Evolutionary conservation across 2,329 filamentous ascomycete species (phyloP), one percentile per base, ranked within the genome.

Genomic region (Alternaria sp.): DNA sequence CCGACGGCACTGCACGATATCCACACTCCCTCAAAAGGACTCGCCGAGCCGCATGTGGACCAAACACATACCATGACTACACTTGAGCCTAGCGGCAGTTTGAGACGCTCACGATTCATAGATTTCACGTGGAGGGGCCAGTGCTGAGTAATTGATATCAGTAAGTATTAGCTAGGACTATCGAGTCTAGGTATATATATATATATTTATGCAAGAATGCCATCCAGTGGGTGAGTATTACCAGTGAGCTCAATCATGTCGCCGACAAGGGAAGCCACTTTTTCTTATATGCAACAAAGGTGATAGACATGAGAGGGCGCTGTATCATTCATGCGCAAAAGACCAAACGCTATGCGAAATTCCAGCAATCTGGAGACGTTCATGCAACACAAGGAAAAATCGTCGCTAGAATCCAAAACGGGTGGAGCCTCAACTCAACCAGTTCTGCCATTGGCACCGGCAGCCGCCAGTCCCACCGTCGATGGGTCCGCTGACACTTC

Each of bases 391-490:
- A 52, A 62, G 27, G 41, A 62, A 64, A 64, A 43, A 27, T 22
- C 14, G 16, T 30, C 9, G 6, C 10, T 43, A 18, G 20, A 16
- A 14, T 30, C 40, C 40, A 41, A 34, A 46, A 22, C 12, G n/a
- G n/a, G 46, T 52, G 48, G 54, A 36, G 18, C 48, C 36, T 56
- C 50, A 67, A 46, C 41, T 63, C 40, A 78, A 63, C 79, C 80
- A 89, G 74, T 88, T 89, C 72, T 83, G 80, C 86, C 87, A 89
- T 67, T 81, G 77, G 74, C 87, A 89, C n/a, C 70, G 70, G 79
- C 87, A 89, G 0, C 87, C 87, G 7, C 86, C 87, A 5, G 77
- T 82, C 1, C 87, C 87, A 1, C 87, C 87, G 76, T 89, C 87
- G 59, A 87, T 82, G 32, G 74, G 65, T 1, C 85, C 85, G 5